A percentile compares a stretch with the other conserved stretches of the same genome.
These are phyloP conservation scores for Amanita inopinata DNA, from an alignment of 768 basidiomycete species.

Conservation along the genomic window DNA sequence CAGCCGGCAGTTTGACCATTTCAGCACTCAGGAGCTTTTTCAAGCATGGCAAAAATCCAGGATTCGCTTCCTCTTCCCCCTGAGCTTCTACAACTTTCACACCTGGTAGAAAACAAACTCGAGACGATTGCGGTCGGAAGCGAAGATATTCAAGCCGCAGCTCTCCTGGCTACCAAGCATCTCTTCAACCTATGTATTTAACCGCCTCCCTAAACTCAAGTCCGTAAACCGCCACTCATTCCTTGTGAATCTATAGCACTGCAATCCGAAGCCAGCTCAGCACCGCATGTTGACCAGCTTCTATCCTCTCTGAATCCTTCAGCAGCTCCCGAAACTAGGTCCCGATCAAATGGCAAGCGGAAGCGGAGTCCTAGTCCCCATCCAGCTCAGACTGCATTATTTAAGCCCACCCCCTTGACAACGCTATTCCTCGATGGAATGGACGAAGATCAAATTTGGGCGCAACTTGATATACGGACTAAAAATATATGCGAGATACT, in stretches of 20 bases:
- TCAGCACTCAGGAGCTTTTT: neutral
- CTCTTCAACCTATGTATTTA: constrained; percentile 66
- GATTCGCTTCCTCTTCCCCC: constrained; percentile 11
- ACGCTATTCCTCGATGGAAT: constrained; percentile 70
- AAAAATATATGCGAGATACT: constrained; percentile 62
- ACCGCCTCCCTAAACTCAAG: neutral
- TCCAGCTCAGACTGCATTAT: constrained; percentile 20
- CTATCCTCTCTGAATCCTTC: constrained; percentile 59
- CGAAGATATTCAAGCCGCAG: constrained; percentile 41
- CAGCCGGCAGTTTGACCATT: neutral
- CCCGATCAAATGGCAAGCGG: constrained; percentile 42
- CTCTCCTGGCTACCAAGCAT: constrained; percentile 61
- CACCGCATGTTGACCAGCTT: constrained; percentile 53
- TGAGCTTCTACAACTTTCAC: constrained; percentile 40
- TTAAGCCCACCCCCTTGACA: constrained; percentile 61
- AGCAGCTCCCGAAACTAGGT: constrained; percentile 66
- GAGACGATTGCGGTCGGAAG: constrained; percentile 48
- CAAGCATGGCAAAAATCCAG: neutral
- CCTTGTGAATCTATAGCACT: constrained; percentile 56
- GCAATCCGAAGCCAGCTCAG: constrained; percentile 55
- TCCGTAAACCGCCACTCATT: constrained; percentile 12
- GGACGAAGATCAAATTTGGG: constrained; percentile 87
- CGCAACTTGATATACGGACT: constrained; percentile 79
- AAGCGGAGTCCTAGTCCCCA: constrained; percentile 30
- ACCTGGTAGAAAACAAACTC: constrained; percentile 42